Conservation (phyloP, 495 filamentous ascomycete species). For the Glonium stellatum region DNA sequence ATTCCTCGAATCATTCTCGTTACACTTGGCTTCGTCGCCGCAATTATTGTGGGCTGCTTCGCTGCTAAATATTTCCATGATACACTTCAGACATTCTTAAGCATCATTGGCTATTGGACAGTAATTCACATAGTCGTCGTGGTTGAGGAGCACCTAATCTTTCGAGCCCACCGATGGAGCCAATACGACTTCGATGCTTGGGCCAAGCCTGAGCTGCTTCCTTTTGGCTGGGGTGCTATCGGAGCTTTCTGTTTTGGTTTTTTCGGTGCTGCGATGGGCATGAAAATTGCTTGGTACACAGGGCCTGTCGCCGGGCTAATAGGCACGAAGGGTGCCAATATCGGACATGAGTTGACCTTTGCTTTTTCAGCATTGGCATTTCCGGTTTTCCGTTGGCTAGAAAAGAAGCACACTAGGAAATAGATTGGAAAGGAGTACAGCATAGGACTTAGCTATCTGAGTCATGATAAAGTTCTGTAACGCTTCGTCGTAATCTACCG, state of each 20-base stretch:
- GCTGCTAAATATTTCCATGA: constrained; percentile 18
- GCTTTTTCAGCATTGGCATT: constrained; percentile 14
- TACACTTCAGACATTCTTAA: constrained; percentile 23
- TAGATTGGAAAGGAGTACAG: no score
- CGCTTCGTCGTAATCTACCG: no score
- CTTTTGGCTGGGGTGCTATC: constrained; percentile 22
- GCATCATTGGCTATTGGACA: constrained; percentile 22
- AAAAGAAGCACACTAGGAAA: constrained; percentile 21
- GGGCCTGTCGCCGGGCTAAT: constrained; percentile 17
- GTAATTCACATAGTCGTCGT: constrained; percentile 20
- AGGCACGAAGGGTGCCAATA: constrained; percentile 20
- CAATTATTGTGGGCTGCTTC: constrained; percentile 22
- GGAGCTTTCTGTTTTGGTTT: constrained; percentile 17
- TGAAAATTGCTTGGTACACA: constrained; percentile 21
- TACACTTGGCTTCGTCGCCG: constrained; percentile 22
- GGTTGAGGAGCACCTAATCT: constrained; percentile 18
- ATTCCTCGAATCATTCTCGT: constrained; percentile 32
- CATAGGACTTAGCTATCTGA: no score
- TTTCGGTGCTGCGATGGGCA: constrained; percentile 17
- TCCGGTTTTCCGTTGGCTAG: constrained; percentile 17
- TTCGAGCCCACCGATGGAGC: constrained; percentile 10
- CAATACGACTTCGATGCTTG: constrained; percentile 20
- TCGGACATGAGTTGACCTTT: constrained; percentile 27
- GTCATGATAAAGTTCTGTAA: no score
- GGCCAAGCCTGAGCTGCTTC: constrained; percentile 13